phyloP scores from a whole-genome alignment of 768 basidiomycete species.

The Mrakia blollopis region DNA sequence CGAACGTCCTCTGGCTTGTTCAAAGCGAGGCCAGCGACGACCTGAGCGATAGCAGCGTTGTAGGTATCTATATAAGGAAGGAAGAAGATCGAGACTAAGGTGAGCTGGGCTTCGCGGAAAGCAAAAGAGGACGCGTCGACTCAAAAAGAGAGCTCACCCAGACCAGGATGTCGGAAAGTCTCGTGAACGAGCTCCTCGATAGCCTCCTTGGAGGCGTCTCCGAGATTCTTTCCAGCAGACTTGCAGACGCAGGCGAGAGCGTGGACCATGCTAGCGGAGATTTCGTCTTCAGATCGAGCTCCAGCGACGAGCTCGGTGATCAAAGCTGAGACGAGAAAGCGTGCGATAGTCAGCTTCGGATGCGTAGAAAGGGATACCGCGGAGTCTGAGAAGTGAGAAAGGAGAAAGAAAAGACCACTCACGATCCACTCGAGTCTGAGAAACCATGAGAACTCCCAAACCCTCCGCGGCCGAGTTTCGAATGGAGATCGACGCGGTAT shows the following conservation, averaged over 20 bases:
- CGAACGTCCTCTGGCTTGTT: conserved; percentile 59
- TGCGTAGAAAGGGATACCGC: conserved; percentile 53
- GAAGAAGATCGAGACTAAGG: background rate
- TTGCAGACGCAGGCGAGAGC: conserved; percentile 71
- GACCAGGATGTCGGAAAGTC: conserved; percentile 67
- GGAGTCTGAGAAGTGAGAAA: conserved; percentile 51
- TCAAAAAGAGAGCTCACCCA: conserved; percentile 50
- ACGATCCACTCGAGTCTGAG: conserved; percentile 43
- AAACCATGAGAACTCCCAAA: conserved; percentile 82
- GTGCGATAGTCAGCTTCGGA: background rate
- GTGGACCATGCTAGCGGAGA: conserved; percentile 67
- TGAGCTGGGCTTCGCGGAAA: background rate
- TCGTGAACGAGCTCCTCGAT: conserved; percentile 72
- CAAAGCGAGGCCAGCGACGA: conserved; percentile 59
- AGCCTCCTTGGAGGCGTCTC: conserved; percentile 65
- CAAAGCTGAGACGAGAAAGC: conserved; percentile 61
- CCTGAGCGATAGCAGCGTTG: conserved; percentile 57
- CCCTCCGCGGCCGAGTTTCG: conserved; percentile 77
- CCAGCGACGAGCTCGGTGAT: conserved; percentile 68
- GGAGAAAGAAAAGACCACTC: background rate
- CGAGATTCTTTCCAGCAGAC: conserved; percentile 67
- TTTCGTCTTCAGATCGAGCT: conserved; percentile 55
- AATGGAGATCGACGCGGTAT: conserved; percentile 69
- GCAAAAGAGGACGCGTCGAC: background rate
- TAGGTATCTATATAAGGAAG: conserved; percentile 58